A percentile compares a stretch with the other conserved stretches of the same genome.
Conservation (phyloP, 495 filamentous ascomycete species). For the Penicillium canariense region DNA sequence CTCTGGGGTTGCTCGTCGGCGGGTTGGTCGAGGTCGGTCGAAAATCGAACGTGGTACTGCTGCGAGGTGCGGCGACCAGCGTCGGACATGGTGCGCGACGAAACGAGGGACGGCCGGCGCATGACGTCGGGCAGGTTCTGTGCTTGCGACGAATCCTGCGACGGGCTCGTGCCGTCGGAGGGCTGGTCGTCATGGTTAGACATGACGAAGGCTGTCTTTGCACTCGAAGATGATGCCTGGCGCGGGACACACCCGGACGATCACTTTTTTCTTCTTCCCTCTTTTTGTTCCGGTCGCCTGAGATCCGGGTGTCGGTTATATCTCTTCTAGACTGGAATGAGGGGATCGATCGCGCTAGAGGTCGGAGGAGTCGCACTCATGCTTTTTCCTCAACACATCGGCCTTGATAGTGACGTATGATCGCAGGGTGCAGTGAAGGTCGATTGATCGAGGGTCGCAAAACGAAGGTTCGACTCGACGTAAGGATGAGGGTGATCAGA, state of each 20-base stretch:
- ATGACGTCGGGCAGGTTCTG: constrained; percentile 9
- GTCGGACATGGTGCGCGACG: constrained; percentile 37
- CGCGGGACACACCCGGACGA: constrained; percentile 18
- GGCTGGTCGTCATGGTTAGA: constrained; percentile 24
- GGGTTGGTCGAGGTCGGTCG: constrained; percentile 36
- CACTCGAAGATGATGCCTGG: constrained; percentile 13
- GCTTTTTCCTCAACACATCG: neutral
- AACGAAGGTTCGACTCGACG: neutral
- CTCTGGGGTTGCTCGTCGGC: constrained; percentile 22
- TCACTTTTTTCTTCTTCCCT: constrained; percentile 2
- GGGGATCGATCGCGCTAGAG: neutral
- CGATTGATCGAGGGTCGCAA: neutral
- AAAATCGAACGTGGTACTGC: constrained; percentile 42
- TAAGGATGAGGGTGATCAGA: neutral
- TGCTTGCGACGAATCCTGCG: neutral
- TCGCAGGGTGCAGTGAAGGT: neutral
- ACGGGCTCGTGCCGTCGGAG: constrained; percentile 8
- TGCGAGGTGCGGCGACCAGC: constrained; percentile 34
- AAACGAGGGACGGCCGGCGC: constrained; percentile 29
- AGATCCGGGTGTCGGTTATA: neutral
- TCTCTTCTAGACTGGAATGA: neutral
- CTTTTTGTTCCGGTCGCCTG: neutral
- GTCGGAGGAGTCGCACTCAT: neutral
- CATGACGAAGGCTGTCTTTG: constrained; percentile 26
- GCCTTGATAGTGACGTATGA: neutral